Conservation (phyloP, 2,329 filamentous ascomycete genomes). For the Fusarium sp. region DNA sequence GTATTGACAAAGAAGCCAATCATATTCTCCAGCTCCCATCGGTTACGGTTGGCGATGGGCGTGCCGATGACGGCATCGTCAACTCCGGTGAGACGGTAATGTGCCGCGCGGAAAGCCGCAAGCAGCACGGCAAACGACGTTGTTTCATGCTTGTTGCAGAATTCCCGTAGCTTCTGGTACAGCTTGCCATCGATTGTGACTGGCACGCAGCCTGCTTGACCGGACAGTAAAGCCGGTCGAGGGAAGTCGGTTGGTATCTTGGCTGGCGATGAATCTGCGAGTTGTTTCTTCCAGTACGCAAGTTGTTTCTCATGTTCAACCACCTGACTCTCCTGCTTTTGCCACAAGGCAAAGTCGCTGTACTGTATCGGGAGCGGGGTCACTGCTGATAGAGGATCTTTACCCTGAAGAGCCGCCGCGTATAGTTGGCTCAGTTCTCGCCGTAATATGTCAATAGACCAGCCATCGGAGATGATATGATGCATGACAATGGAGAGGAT, state of each 20-base stretch:
- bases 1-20: constrained; percentile 49
- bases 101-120: constrained; percentile 44
- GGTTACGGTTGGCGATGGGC: constrained; percentile 37
- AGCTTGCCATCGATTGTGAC: constrained; percentile 23
- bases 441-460: constrained; percentile 33
- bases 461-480: constrained; percentile 46
- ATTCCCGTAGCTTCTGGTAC: constrained; percentile 19
- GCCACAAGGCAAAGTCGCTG: constrained; percentile 47
- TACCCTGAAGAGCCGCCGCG: constrained; percentile 4
- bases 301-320: constrained; percentile 42
- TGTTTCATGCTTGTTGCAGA: constrained; percentile 15
- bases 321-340: constrained; percentile 32
- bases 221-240: constrained; percentile 31
- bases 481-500: constrained; percentile 43
- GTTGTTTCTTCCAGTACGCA: constrained; percentile 42
- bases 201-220: constrained; percentile 14
- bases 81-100: constrained; percentile 47
- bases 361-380: constrained; percentile 45
- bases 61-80: constrained; percentile 45
- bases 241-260: constrained; percentile 36
- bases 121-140: constrained; percentile 40
- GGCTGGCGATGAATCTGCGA: constrained; percentile 33
- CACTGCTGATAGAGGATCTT: constrained; percentile 1
- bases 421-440: constrained; percentile 40
- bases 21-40: constrained; percentile 34